phyloP scores from a whole-genome alignment of 257 asterid genomes.

The Nicotiana noctiflora region DNA sequence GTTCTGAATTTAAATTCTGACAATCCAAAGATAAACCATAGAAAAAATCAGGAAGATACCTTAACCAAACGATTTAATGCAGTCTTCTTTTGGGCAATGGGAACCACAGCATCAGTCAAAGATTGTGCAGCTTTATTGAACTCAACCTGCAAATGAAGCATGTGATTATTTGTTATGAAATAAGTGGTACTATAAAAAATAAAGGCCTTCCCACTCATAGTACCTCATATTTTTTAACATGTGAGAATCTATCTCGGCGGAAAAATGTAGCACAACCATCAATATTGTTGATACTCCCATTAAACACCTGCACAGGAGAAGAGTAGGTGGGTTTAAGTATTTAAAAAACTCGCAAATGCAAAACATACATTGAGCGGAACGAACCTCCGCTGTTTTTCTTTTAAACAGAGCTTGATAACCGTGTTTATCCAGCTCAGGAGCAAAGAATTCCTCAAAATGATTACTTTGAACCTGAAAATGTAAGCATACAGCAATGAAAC shows the following conservation, averaged over 20 bases:
- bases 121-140: conserved; percentile 99
- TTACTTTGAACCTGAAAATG: conserved; percentile 74
- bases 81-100: conserved; percentile 68
- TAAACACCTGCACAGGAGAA: conserved; percentile 49
- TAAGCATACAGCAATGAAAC: conserved; percentile 1
- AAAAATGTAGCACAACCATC: conserved; percentile 99
- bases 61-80: conserved; percentile 79
- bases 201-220: not conserved
- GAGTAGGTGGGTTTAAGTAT: conserved; percentile 11
- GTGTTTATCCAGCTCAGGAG: conserved; percentile 96
- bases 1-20: not conserved
- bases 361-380: conserved; percentile 18
- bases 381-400: conserved; percentile 82
- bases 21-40: not conserved
- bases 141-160: conserved; percentile 58
- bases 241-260: conserved; percentile 93
- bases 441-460: conserved; percentile 87
- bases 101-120: conserved; percentile 72
- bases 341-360: conserved; percentile 2
- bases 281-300: conserved; percentile 41
- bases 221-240: conserved; percentile 96
- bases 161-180: conserved; percentile 9
- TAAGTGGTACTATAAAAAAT: not conserved
- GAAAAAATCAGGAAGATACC: conserved; percentile 32
- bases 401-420: conserved; percentile 87